These are phyloP conservation scores for Apiotrichum laibachii DNA, from an alignment of 1,284 basidiomycete genomes.

Conservation along the genomic window DNA sequence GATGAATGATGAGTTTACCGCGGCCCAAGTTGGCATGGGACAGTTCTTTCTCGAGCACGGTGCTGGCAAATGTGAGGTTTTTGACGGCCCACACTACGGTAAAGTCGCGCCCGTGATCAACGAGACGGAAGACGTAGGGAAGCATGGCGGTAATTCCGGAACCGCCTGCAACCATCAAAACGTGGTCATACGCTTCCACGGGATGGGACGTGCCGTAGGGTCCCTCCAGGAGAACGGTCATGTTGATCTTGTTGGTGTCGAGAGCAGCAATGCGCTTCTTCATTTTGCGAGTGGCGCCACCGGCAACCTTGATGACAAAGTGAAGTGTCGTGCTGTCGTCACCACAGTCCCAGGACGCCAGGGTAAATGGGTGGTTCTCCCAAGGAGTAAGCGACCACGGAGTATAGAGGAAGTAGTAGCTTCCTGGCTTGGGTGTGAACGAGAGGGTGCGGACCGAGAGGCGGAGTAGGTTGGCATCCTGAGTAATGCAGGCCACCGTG, in stretches of 20 bases:
- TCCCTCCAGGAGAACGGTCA: conserved; percentile 31
- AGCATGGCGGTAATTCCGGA: conserved; percentile 31
- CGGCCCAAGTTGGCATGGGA: background rate
- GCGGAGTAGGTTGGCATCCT: conserved; percentile 14
- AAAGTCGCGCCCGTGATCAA: conserved; percentile 1
- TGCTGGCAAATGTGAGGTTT: conserved; percentile 20
- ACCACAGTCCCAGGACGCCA: conserved; percentile 13
- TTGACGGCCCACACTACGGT: conserved; percentile 30
- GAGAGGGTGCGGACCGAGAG: conserved; percentile 19
- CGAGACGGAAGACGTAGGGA: conserved; percentile 23
- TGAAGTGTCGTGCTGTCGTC: conserved; percentile 5
- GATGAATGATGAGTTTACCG: conserved; percentile 6
- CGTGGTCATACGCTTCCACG: conserved; percentile 18
- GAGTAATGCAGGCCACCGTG: background rate
- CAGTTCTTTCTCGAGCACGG: conserved; percentile 27
- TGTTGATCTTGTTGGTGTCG: background rate
- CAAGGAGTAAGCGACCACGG: conserved; percentile 22
- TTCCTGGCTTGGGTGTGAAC: conserved; percentile 23
- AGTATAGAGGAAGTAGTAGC: conserved; percentile 33
- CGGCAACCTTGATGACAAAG: conserved; percentile 25
- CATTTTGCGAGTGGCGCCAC: conserved; percentile 24
- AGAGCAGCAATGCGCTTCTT: background rate
- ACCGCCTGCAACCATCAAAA: conserved; percentile 31
- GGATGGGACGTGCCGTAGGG: conserved; percentile 31
- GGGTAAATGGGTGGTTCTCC: conserved; percentile 37